Percentiles rank a stretch among this genome's conserved stretches.
Evolutionary conservation across 1,139 yeast species (phyloP).

Genomic region (Blastobotrys illinoisensis): DNA sequence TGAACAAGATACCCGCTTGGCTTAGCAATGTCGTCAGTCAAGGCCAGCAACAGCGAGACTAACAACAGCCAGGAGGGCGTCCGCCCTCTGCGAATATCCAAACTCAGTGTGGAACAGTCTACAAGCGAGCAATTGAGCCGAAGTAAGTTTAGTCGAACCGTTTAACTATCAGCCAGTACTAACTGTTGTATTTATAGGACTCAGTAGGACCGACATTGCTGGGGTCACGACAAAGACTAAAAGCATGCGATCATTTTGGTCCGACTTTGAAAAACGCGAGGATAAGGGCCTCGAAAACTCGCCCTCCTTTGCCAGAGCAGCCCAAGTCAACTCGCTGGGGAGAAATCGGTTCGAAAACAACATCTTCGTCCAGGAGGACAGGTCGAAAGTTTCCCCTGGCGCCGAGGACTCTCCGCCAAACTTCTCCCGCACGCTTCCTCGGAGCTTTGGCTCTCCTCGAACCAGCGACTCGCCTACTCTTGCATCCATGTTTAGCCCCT

Average conservation of each 20-base stretch:
- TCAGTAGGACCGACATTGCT: neutral
- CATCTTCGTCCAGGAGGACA: constrained; percentile 19
- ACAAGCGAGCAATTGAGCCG: neutral
- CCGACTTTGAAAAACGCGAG: constrained; percentile 26
- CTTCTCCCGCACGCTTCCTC: neutral
- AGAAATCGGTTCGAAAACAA: constrained; percentile 16
- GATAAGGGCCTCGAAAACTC: neutral
- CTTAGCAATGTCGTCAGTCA: neutral
- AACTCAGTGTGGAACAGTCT: constrained; percentile 1
- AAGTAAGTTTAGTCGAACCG: neutral
- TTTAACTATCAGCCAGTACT: neutral
- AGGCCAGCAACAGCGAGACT: neutral
- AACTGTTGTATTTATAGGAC: constrained; percentile 1
- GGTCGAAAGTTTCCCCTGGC: neutral
- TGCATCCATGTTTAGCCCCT: neutral
- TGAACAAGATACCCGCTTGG: neutral
- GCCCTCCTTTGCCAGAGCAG: neutral
- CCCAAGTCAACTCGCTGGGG: constrained; percentile 4
- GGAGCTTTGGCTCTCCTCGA: neutral
- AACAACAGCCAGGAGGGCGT: constrained; percentile 1
- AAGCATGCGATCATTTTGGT: constrained; percentile 29
- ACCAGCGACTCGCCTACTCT: neutral
- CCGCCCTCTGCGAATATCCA: constrained; percentile 13
- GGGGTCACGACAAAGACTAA: constrained; percentile 19
- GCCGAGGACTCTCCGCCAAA: neutral